Evolutionary conservation across 805 yeast genomes (phyloP).

Genomic region (Schwanniomyces pseudopolymorphus): DNA sequence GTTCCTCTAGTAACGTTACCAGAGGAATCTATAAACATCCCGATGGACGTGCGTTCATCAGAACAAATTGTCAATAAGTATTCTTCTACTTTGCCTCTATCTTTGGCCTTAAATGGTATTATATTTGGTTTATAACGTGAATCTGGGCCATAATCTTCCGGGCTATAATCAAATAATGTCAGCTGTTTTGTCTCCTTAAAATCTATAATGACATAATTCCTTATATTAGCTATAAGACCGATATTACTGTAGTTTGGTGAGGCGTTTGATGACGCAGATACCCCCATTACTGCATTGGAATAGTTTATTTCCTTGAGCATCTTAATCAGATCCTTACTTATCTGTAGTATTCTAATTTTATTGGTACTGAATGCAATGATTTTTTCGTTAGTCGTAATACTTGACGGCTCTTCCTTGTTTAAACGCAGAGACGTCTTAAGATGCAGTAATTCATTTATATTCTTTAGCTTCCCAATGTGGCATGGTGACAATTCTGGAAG

Average conservation of each 20-base stretch:
- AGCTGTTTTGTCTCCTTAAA: constrained; percentile 29
- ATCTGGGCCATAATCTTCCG: constrained; percentile 2
- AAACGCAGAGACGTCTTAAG: constrained; percentile 6
- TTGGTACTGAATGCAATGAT: constrained; percentile 29
- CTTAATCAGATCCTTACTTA: constrained; percentile 24
- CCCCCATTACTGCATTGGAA: constrained; percentile 24
- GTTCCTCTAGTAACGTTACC: constrained; percentile 46
- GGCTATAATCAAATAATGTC: constrained; percentile 34
- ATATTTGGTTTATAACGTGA: constrained; percentile 20
- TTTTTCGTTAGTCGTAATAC: constrained; percentile 17
- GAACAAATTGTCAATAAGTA: constrained; percentile 34
- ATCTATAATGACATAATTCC: constrained; percentile 37
- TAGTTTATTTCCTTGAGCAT: constrained; percentile 35
- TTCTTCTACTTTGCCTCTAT: constrained; percentile 23
- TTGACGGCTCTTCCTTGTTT: background rate
- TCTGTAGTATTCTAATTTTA: constrained; percentile 31
- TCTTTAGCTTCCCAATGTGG: constrained; percentile 35
- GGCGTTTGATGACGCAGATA: constrained; percentile 25
- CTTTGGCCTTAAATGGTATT: constrained; percentile 18
- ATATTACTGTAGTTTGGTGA: constrained; percentile 28
- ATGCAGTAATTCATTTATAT: constrained; percentile 32
- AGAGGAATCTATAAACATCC: constrained; percentile 37
- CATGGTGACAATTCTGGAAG: constrained; percentile 41
- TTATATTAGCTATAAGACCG: constrained; percentile 31
- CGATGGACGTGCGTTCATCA: constrained; percentile 32